These are phyloP conservation scores for Colletotrichum theobromicola DNA, from an alignment of 2,329 filamentous ascomycete species.

Conservation along the genomic window DNA sequence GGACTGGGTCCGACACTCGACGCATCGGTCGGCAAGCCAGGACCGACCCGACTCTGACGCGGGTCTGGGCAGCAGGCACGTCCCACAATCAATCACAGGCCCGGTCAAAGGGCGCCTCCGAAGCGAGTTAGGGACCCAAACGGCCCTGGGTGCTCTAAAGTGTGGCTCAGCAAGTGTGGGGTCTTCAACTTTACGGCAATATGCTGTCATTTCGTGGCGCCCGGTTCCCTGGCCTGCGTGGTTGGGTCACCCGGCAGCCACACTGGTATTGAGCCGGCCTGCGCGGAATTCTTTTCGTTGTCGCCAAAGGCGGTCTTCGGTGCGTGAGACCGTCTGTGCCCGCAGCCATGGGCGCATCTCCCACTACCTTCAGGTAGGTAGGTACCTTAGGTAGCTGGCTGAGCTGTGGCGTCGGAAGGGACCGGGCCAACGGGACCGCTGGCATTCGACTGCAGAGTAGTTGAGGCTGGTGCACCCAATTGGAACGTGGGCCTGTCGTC, in stretches of 20 bases:
- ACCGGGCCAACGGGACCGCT: not conserved
- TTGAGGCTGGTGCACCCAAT: not conserved
- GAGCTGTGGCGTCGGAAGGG: not conserved
- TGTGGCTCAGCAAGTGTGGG: slow-evolving; percentile 15
- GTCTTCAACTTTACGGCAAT: not conserved
- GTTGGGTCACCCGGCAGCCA: too few species aligned
- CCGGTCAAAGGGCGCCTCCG: not conserved
- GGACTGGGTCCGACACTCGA: slow-evolving; percentile 4
- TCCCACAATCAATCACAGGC: slow-evolving; percentile 6
- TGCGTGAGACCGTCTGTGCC: too few species aligned
- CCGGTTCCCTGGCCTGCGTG: not conserved
- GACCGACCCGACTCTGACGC: slow-evolving; percentile 5
- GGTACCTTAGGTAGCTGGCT: not conserved
- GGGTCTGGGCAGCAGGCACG: slow-evolving; percentile 4
- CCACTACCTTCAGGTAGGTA: too few species aligned
- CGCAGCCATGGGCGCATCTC: too few species aligned
- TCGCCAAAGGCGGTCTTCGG: too few species aligned
- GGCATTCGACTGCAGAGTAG: not conserved
- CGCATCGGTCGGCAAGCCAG: slow-evolving; percentile 14
- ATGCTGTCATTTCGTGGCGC: slow-evolving; percentile 10
- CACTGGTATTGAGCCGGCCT: too few species aligned
- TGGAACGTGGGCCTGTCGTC: not conserved
- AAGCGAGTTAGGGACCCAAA: not conserved
- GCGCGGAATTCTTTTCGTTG: too few species aligned
- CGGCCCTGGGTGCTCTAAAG: not conserved